A percentile compares a stretch with the other conserved stretches of the same genome.
Conservation (phyloP, 2,329 filamentous ascomycete species). For the Myriosclerotinia scirpicola region DNA sequence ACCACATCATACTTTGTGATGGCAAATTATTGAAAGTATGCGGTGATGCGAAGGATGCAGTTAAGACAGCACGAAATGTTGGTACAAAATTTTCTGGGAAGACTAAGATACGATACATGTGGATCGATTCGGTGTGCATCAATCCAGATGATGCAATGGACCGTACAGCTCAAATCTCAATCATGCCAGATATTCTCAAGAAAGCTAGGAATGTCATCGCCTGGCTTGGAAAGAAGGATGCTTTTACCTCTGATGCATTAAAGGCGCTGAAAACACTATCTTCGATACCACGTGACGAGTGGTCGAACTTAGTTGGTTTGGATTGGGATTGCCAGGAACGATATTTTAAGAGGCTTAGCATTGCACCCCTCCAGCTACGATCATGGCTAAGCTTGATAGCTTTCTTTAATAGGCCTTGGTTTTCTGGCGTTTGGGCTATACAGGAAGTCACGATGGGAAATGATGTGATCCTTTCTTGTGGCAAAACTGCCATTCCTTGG, state of each 20-base stretch:
- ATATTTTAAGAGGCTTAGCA: constrained; percentile 1
- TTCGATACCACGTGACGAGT: constrained; percentile 10
- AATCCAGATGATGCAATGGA: constrained; percentile 26
- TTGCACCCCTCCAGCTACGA: background rate
- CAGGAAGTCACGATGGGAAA: constrained; percentile 11
- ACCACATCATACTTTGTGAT: constrained; percentile 12
- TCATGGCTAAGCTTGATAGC: constrained; percentile 12
- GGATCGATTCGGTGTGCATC: constrained; percentile 28
- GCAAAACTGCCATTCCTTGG: constrained; percentile 5
- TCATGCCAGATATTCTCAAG: constrained; percentile 26
- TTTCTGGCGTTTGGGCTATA: constrained; percentile 13
- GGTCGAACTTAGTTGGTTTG: constrained; percentile 4
- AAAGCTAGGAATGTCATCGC: constrained; percentile 22
- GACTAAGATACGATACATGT: constrained; percentile 14
- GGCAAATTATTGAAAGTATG: background rate
- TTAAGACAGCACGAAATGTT: background rate
- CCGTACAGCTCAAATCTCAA: constrained; percentile 23
- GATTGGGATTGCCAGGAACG: constrained; percentile 3
- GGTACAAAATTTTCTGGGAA: background rate
- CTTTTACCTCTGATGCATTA: constrained; percentile 14
- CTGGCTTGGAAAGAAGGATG: constrained; percentile 26
- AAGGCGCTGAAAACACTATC: constrained; percentile 12
- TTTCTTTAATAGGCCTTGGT: constrained; percentile 21
- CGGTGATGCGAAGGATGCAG: constrained; percentile 5
- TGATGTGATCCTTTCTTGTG: constrained; percentile 8